A percentile compares a stretch with the other conserved stretches of the same genome.
phyloP scores from a whole-genome alignment of 768 basidiomycete species.

The Panus rudis region DNA sequence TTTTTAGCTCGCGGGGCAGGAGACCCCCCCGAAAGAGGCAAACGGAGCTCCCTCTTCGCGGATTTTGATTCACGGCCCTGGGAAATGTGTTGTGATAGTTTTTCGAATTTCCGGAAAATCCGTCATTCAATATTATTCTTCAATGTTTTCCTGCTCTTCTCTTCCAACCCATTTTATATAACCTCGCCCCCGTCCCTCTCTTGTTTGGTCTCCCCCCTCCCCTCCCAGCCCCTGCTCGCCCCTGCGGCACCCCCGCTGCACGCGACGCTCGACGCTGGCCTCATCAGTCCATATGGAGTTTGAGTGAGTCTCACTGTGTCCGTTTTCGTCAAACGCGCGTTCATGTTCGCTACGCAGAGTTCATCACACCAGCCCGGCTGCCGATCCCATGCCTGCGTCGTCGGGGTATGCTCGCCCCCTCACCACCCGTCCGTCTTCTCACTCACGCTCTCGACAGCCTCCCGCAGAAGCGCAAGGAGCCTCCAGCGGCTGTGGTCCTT shows the following conservation, averaged over 20 bases:
- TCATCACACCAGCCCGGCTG: too few relatives aligned
- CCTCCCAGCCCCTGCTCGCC: conserved; percentile 7
- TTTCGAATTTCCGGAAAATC: conserved; percentile 22
- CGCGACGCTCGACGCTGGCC: not conserved
- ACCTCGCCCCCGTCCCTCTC: conserved; percentile 14
- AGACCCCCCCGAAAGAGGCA: too few relatives aligned
- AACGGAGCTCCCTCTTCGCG: not conserved
- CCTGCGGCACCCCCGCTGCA: conserved; percentile 4
- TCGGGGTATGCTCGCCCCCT: too few relatives aligned
- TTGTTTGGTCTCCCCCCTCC: conserved; percentile 8
- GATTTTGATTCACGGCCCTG: conserved; percentile 7
- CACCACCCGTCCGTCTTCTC: not conserved
- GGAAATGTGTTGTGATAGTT: conserved; percentile 23
- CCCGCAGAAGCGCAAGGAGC: conserved; percentile 35
- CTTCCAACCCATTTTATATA: conserved; percentile 21
- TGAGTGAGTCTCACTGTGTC: conserved; percentile 9
- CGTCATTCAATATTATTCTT: too few relatives aligned
- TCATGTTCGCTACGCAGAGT: not conserved
- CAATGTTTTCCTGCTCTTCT: conserved; percentile 25
- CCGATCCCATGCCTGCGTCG: too few relatives aligned
- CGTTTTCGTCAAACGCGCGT: not conserved
- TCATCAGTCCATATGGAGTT: conserved; percentile 9
- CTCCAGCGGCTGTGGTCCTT: conserved; percentile 15
- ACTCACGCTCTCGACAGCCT: conserved; percentile 23
- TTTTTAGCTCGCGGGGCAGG: too few relatives aligned